phyloP scores from a whole-genome alignment of 108 stramenopile species.

The Skeletonema costatum region DNA sequence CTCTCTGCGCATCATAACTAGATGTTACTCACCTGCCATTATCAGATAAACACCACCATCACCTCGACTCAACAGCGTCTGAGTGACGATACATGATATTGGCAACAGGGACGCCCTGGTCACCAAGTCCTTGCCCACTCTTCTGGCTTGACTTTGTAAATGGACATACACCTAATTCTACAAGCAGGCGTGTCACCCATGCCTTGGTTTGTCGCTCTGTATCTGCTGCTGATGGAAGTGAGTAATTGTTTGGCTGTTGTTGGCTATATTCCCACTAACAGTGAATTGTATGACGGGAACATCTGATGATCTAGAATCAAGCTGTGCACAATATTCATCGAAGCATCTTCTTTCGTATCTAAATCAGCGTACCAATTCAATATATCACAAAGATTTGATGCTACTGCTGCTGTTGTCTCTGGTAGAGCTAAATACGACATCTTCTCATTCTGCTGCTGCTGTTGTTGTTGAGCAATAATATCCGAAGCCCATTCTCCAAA shows the following conservation, averaged over 20 bases:
- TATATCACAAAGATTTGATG: constrained; percentile 42
- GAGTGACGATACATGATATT: no score
- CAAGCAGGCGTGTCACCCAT: constrained; percentile 79
- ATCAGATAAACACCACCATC: no score
- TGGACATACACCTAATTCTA: constrained; percentile 74
- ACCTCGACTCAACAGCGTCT: no score
- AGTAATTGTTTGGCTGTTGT: background rate
- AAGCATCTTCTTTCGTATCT: background rate
- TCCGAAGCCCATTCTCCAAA: constrained; percentile 52
- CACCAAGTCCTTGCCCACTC: constrained; percentile 73
- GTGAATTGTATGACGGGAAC: constrained; percentile 22
- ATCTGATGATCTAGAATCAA: constrained; percentile 33
- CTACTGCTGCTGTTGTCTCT: constrained; percentile 28
- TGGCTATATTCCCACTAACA: background rate
- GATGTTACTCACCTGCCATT: no score
- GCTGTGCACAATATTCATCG: constrained; percentile 27
- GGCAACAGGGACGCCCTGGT: constrained; percentile 56
- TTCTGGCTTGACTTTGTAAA: constrained; percentile 70
- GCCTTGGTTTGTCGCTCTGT: constrained; percentile 64
- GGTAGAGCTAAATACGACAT: constrained; percentile 36
- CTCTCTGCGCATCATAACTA: no score
- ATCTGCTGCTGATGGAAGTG: constrained; percentile 19
- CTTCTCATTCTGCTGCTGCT: background rate
- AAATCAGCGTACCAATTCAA: constrained; percentile 48
- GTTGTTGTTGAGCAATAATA: background rate